Evolutionary conservation across 2,329 filamentous ascomycete species (phyloP), one percentile per base, ranked within the genome.

Genomic region (Falciphora oryzae): DNA sequence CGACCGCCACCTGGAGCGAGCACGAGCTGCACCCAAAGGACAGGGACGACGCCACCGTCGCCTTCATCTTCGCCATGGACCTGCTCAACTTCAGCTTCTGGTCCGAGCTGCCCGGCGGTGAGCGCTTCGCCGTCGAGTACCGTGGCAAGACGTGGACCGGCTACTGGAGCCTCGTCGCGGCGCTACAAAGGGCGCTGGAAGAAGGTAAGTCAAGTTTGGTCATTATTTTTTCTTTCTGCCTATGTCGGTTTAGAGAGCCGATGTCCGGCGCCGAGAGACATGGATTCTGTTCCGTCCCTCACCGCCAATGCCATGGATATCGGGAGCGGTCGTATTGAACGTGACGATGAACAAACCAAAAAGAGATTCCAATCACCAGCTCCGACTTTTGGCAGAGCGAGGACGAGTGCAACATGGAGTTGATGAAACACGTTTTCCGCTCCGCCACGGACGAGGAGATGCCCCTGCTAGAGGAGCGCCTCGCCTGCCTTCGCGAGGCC

Each of bases 61-160:
- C 91, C 68, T 98, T 99, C 74, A 94, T 99, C 71, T 98, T 99
- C 75, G 92, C 91, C 27, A 96, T 99, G 92, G 95, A 99, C 74
- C 76, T 99, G 32, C 80, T 99, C 62, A 99, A 99, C 74, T 99
- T 98, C 74, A 96, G 89, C 28, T 99, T 99, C 75, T 99, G 95
- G 95, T 96, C 92, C 18, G 89, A 91, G 63, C 73, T 77, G 59
- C 76, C 80, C 0, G 88, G 90, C 14, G 83, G 87, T 6, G 87
- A 94, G 70, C 83, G 92, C 14, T 99, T 94, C 75, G 85, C 90
- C 13, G 84, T 99, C 57, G 88, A 91, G 65, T 98, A 97, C 76
- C 85, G 84, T 59, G 93, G 87, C 32, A 89, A 86, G 75, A 86
- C 78, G 65, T 98, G 93, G 92, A 97, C 93, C 0, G 95, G 95